Conservation (phyloP, 2,329 filamentous ascomycete species). For the Fusarium sublunatum region DNA sequence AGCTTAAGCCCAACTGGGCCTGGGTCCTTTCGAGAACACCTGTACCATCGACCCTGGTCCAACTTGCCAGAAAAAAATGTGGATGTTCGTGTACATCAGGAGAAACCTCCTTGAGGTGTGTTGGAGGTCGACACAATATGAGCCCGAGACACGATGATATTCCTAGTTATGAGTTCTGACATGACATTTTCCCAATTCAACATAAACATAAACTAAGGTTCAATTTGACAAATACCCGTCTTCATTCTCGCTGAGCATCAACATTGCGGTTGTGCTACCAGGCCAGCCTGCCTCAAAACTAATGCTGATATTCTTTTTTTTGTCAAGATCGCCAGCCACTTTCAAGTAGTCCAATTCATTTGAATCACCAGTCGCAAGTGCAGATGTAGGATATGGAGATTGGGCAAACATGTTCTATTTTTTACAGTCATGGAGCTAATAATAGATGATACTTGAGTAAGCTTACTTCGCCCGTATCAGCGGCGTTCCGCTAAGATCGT, state of each 20-base stretch:
- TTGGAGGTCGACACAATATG: not conserved
- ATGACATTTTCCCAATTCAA: no score
- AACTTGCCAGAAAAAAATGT: slow-evolving; percentile 17
- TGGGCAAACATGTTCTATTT: not conserved
- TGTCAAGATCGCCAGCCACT: not conserved
- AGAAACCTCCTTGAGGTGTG: not conserved
- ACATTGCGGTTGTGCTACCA: not conserved
- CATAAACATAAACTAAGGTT: no score
- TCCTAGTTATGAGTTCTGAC: not conserved
- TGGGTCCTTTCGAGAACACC: slow-evolving; percentile 16
- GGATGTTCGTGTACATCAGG: not conserved
- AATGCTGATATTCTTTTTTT: not conserved
- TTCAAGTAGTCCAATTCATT: no score
- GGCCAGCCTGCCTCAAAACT: not conserved
- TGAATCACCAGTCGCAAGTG: not conserved
- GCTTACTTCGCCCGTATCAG: not conserved
- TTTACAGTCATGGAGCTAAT: not conserved
- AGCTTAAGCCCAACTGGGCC: slow-evolving; percentile 18
- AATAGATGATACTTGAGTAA: not conserved
- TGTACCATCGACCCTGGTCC: slow-evolving; percentile 21
- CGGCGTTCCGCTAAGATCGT: not conserved
- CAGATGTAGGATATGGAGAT: no score
- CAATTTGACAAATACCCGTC: not conserved
- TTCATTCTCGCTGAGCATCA: not conserved
- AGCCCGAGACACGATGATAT: not conserved